phyloP scores from a whole-genome alignment of 2,329 filamentous ascomycete species.

The Chlorencoelia australis region DNA sequence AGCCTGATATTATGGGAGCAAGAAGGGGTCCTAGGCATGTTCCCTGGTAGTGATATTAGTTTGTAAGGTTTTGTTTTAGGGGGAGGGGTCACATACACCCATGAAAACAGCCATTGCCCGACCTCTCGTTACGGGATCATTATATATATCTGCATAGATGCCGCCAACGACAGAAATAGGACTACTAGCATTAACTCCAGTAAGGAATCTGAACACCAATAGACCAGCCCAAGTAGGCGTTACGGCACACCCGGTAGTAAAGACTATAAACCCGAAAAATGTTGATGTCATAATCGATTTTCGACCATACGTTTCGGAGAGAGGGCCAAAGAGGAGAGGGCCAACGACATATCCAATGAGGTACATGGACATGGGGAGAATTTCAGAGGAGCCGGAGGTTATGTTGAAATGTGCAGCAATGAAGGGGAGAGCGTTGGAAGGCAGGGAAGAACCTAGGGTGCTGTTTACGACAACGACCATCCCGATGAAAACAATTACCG shows the following conservation, averaged over 20 bases:
- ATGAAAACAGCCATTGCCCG: constrained; percentile 55
- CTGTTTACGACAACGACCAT: constrained; percentile 56
- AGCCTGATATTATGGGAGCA: constrained; percentile 51
- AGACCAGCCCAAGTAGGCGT: constrained; percentile 52
- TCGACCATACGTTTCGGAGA: constrained; percentile 56
- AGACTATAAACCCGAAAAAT: constrained; percentile 57
- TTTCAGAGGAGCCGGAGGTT: constrained; percentile 29
- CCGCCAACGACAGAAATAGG: constrained; percentile 53
- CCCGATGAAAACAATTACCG: constrained; percentile 41
- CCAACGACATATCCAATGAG: constrained; percentile 50
- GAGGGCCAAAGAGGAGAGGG: constrained; percentile 51
- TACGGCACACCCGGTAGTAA: constrained; percentile 54
- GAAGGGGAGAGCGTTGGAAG: constrained; percentile 50
- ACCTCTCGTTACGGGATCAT: constrained; percentile 43
- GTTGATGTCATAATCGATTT: constrained; percentile 50
- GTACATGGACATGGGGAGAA: constrained; percentile 53
- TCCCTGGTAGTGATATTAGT: constrained; percentile 29
- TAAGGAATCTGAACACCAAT: constrained; percentile 51
- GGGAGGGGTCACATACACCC: constrained; percentile 34
- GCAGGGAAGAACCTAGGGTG: constrained; percentile 55
- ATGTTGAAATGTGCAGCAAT: constrained; percentile 49
- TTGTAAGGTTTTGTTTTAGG: neutral
- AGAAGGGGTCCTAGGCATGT: constrained; percentile 55
- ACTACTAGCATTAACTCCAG: constrained; percentile 46
- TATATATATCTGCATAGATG: constrained; percentile 57